Evolutionary conservation across 2,329 filamentous ascomycete species (phyloP), one percentile per base, ranked within the genome.

Genomic region (Parasarocladium wereldwijsianum): DNA sequence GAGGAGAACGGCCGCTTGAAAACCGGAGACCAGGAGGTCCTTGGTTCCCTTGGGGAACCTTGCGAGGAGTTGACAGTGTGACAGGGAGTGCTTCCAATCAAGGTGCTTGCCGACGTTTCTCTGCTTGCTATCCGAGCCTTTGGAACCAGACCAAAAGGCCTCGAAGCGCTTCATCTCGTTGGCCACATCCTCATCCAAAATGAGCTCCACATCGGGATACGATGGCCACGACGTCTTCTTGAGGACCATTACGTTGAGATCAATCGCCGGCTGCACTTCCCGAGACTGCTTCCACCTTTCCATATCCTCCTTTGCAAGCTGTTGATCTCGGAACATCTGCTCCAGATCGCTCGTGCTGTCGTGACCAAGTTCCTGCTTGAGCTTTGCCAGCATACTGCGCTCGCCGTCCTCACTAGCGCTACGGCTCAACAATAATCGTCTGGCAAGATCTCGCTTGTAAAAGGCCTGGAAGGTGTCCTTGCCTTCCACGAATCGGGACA

Each of bases 311-410:
- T 80, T 79, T 9, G 82, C 82, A 13, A 94, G 66, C 47, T 94
- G 86, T 52, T 96, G 84, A 46, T 99, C 90, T 52, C 93, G 93
- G 62, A 99, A 98, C 90, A 99, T 99, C 38, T 87, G 83, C 54
- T 99, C 92, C 1, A 99, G 64, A 45, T 98, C 98, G 48, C 93
- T 86, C 0, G 90, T 98, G 50, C 98, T 96, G 42, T 73, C 81
- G 10, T 82, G 79, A 22, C 90, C 90, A 47, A 90, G 98, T 59
- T 98, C 90, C 40, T 76, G 80, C 55, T 90, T 87, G 17, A 98
- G 64, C 40, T 92, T 83, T 16, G 81, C 67, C 27, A 98, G 67
- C 90, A 98, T 98, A 54, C 80, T 93, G 38, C 86, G 73, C 57
- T 98, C 92, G 0, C 90, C 87, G 52, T 98, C 90, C 33, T 87